Evolutionary conservation across 768 basidiomycete genomes (phyloP).

Genomic region (Lyophyllum shimeji): DNA sequence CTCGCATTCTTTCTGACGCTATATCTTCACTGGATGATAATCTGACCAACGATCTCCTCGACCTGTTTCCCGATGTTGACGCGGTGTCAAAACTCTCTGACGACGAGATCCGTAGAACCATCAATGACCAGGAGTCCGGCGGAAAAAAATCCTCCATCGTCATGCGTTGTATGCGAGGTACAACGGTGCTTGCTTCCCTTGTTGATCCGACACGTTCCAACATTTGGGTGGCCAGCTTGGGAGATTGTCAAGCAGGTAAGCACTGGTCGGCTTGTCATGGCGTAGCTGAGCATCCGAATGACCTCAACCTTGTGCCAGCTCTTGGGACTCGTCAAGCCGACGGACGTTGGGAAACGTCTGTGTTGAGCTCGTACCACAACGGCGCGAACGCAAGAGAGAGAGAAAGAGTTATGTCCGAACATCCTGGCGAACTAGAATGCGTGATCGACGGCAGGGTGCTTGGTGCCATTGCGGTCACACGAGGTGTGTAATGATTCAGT

Average conservation of each 20-base stretch:
- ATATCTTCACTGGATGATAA: slow-evolving; percentile 38
- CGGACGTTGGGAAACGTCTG: slow-evolving; percentile 35
- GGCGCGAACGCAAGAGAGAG: slow-evolving; percentile 43
- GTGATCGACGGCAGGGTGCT: slow-evolving; percentile 46
- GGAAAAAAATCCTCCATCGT: slow-evolving; percentile 35
- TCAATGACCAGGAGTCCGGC: slow-evolving; percentile 35
- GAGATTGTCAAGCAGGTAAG: slow-evolving; percentile 55
- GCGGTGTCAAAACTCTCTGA: slow-evolving; percentile 33
- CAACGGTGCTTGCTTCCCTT: slow-evolving; percentile 49
- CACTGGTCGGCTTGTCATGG: not conserved
- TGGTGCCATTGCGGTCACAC: slow-evolving; percentile 56
- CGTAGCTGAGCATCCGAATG: not conserved
- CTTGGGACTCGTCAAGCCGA: slow-evolving; percentile 34
- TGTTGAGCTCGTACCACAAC: slow-evolving; percentile 52
- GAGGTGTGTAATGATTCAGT: slow-evolving; percentile 34
- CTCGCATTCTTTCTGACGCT: slow-evolving; percentile 30
- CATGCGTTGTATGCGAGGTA: slow-evolving; percentile 49
- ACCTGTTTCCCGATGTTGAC: slow-evolving; percentile 39
- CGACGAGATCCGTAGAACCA: slow-evolving; percentile 35
- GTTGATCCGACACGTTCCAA: slow-evolving; percentile 40
- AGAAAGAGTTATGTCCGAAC: slow-evolving; percentile 38
- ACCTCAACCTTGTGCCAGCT: slow-evolving; percentile 25
- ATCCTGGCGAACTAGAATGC: slow-evolving; percentile 46
- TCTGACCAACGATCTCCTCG: slow-evolving; percentile 35
- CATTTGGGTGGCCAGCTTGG: slow-evolving; percentile 57